A percentile compares a stretch with the other conserved stretches of the same genome.
Evolutionary conservation across 768 basidiomycete species (phyloP).

Genomic region (Tremella yokohamensis): DNA sequence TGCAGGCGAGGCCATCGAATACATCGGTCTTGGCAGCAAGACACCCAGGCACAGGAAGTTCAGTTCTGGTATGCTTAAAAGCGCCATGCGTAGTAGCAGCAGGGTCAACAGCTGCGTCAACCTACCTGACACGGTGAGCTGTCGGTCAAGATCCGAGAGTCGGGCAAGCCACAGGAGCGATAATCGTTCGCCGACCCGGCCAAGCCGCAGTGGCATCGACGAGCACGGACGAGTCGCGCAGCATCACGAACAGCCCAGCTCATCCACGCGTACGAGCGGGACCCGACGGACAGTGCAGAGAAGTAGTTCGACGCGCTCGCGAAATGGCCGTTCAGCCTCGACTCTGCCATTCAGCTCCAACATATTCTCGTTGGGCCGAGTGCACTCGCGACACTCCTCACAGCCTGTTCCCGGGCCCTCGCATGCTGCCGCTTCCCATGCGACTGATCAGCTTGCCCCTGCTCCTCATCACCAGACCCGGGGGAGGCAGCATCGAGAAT

Average conservation of each 20-base stretch:
- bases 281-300: too few relatives aligned
- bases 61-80: conserved; percentile 30
- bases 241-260: conserved; percentile 1
- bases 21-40: conserved; percentile 40
- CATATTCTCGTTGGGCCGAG: conserved; percentile 1
- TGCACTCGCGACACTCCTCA: background rate
- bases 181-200: background rate
- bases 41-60: conserved; percentile 39
- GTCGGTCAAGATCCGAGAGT: too few relatives aligned
- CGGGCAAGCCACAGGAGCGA: background rate
- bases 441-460: background rate
- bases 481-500: background rate
- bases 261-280: background rate
- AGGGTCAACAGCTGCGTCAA: conserved; percentile 5
- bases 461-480: background rate
- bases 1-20: conserved; percentile 42
- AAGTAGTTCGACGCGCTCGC: background rate
- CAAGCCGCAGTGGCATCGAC: too few relatives aligned
- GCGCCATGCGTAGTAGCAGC: conserved; percentile 23
- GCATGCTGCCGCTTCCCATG: too few relatives aligned
- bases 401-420: background rate
- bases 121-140: background rate
- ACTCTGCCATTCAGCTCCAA: conserved; percentile 1
- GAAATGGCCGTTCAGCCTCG: background rate
- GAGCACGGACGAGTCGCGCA: background rate